These are phyloP conservation scores for Pseudogymnoascus sp. DNA, from an alignment of 2,329 filamentous ascomycete genomes.

Conservation along the genomic window DNA sequence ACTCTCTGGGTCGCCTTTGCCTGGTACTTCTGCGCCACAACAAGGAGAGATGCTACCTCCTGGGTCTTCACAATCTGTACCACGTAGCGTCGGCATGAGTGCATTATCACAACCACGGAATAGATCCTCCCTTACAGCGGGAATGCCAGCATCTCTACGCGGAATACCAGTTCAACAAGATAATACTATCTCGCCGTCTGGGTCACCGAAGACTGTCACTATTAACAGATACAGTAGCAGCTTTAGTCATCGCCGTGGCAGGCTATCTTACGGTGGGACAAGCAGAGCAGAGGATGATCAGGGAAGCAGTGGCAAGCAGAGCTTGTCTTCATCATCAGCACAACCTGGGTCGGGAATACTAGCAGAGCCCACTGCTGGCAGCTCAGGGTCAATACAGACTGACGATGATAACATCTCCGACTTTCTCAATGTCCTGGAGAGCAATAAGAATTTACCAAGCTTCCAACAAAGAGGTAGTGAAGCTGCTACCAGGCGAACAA, in stretches of 20 bases:
- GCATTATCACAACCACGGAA: conserved; percentile 54
- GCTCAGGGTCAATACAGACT: conserved; percentile 58
- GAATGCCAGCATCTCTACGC: conserved; percentile 65
- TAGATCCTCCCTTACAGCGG: conserved; percentile 63
- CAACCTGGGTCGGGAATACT: conserved; percentile 74
- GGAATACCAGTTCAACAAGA: conserved; percentile 56
- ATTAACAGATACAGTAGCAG: conserved; percentile 89
- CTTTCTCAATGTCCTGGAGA: conserved; percentile 82
- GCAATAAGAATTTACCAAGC: conserved; percentile 75
- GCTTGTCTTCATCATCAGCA: conserved; percentile 58
- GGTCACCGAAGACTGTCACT: conserved; percentile 70
- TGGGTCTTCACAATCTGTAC: conserved; percentile 47
- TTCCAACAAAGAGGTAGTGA: conserved; percentile 64
- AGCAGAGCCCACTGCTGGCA: conserved; percentile 58
- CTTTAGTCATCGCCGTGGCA: conserved; percentile 75
- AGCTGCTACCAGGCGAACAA: conserved; percentile 64
- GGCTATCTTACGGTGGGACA: conserved; percentile 66
- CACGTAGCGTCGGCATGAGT: conserved; percentile 40
- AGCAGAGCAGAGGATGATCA: conserved; percentile 68
- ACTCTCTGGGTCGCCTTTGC: conserved; percentile 76
- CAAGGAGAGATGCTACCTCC: conserved; percentile 31
- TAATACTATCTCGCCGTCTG: conserved; percentile 54
- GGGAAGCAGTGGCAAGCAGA: conserved; percentile 71
- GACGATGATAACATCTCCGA: conserved; percentile 93
- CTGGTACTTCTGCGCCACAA: conserved; percentile 22